phyloP scores from a whole-genome alignment of 257 asterid genomes.

The Solanum chiquidenum region DNA sequence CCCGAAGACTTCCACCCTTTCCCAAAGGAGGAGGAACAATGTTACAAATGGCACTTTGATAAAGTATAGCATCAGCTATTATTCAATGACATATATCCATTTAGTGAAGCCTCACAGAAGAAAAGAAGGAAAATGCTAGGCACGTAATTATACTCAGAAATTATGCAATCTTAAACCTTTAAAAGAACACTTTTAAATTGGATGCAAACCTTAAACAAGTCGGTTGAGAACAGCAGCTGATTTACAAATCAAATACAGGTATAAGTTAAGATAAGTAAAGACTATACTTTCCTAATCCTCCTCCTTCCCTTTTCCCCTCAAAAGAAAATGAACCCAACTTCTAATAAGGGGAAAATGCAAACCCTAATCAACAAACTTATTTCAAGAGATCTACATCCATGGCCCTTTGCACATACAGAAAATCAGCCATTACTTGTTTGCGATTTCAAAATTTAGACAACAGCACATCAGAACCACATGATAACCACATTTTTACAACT shows the following conservation, averaged over 20 bases:
- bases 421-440: neutral
- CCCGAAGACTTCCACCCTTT: neutral
- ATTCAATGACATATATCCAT: neutral
- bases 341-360: neutral
- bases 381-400: neutral
- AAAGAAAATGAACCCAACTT: neutral
- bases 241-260: neutral
- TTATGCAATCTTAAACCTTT: neutral
- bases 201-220: neutral
- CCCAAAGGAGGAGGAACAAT: neutral
- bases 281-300: neutral
- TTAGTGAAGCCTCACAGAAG: neutral
- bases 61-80: neutral
- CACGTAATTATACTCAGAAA: neutral
- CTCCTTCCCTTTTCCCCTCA: neutral
- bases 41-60: neutral
- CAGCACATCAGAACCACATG: neutral
- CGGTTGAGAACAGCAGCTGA: neutral
- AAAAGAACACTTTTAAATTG: neutral
- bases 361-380: neutral
- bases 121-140: neutral
- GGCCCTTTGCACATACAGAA: neutral
- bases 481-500: neutral
- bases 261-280: neutral
- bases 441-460: neutral